Base-by-base conservation (phyloP, 1,284 basidiomycete species). In the Microbotryum violaceum region DNA sequence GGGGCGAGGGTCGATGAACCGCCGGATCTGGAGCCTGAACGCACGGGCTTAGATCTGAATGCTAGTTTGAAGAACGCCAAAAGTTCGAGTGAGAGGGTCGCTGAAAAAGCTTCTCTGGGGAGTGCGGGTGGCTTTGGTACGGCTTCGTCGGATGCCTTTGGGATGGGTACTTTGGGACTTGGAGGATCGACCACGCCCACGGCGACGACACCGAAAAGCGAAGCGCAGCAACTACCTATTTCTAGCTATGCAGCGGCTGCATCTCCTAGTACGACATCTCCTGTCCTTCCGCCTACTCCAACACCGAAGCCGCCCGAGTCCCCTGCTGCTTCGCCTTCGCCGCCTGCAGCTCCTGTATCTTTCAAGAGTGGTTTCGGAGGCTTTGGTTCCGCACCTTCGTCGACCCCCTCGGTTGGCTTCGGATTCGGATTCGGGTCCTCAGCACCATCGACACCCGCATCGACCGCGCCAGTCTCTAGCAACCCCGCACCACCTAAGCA, bases 1-100 rank as follows among this genome's bases (percentile, higher is more conserved):
- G n/a, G 37, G 9, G 12, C 27, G 3, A 27, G 65, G 12, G 67
- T 61, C n/a, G 67, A 69, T 45, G 67, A 69, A 27, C 67, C 67
- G 42, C 67, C 67, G 5, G 67, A 69, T 25, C 54, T 69, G 8
- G 67, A 69, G 42, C 67, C 67, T 25, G 63, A 60, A 4, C 25
- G 42, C 27, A 54, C 54, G 45, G 58, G 58, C 1, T 56, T 69
- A 21, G 67, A 69, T 14, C 42, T 67, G 2, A 54, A 48, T 2
- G 42, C 61, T 16, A 61, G 57, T 21, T 58, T 68, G 56, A 42
- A 42, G 29, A 62, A 60, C 14, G 64, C 67, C 1, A 52, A 48
- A 20, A 37, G 44, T 21, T 16, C 16, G 10, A 18, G 37, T 20
- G 48, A 48, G 23, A 29, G 23, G 37, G 37, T 27, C 16, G 33